A percentile compares a stretch with the other conserved stretches of the same genome.
phyloP scores from a whole-genome alignment of 225 moss, liverwort and hornwort species.

The Bryoerythrophyllum caledonicum region DNA sequence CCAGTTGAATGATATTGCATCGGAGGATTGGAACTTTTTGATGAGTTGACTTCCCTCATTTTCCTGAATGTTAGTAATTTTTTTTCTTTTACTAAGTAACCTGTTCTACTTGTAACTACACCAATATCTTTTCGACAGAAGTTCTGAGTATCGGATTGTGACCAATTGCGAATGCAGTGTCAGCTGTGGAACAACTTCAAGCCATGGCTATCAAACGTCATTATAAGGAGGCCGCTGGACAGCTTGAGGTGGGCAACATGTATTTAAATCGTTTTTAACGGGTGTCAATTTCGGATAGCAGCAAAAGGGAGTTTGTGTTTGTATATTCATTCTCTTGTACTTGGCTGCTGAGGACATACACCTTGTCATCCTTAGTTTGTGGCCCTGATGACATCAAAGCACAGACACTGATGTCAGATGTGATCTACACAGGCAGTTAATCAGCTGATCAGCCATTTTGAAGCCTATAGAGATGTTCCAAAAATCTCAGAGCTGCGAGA shows the following conservation, averaged over 20 bases:
- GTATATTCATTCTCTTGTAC: neutral
- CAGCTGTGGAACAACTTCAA: slow-evolving; percentile 84
- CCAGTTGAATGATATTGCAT: neutral
- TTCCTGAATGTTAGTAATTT: neutral
- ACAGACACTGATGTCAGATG: slow-evolving; percentile 3
- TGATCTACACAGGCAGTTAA: slow-evolving; percentile 68
- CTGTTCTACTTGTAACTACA: neutral
- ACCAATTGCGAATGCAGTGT: slow-evolving; percentile 49
- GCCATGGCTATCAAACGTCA: slow-evolving; percentile 84
- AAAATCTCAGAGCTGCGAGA: slow-evolving; percentile 84
- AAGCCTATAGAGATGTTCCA: slow-evolving; percentile 83
- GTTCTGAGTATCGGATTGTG: neutral
- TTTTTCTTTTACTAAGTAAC: neutral
- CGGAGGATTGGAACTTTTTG: neutral
- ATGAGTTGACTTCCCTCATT: slow-evolving; percentile 1
- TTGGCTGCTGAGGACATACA: neutral
- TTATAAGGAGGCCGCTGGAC: slow-evolving; percentile 88
- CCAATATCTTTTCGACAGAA: neutral
- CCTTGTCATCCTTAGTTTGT: neutral
- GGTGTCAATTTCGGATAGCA: neutral
- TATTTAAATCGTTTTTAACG: neutral
- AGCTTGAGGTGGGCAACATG: slow-evolving; percentile 64
- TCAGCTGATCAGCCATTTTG: slow-evolving; percentile 83
- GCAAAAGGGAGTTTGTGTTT: neutral
- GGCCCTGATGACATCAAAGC: slow-evolving; percentile 1